These are phyloP conservation scores for Brasilioporus rufonigricans DNA, from an alignment of 768 basidiomycete species.

Conservation along the genomic window DNA sequence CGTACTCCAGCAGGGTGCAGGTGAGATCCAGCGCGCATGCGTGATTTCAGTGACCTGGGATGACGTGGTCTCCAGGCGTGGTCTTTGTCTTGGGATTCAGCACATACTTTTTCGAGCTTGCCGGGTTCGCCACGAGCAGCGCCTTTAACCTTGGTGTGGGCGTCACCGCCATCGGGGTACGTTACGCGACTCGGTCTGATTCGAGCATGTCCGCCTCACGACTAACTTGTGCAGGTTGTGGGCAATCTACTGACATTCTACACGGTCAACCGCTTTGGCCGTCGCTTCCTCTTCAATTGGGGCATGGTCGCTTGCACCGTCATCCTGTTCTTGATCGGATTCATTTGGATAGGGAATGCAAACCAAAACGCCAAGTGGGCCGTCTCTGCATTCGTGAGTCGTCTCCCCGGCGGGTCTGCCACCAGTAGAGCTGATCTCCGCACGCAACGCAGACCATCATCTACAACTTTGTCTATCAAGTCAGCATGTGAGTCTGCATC, in stretches of 20 bases:
- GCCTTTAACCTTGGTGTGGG: conserved; percentile 35
- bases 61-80: conserved; percentile 14
- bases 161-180: conserved; percentile 26
- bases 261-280: conserved; percentile 23
- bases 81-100: conserved; percentile 30
- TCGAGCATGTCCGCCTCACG: neutral
- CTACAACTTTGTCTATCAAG: conserved; percentile 31
- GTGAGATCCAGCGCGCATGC: conserved; percentile 2
- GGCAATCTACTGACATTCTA: conserved; percentile 28
- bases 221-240: conserved; percentile 10
- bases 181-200: neutral
- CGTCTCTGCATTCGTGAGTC: conserved; percentile 23
- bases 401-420: neutral
- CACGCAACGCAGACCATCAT: conserved; percentile 23
- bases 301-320: conserved; percentile 24
- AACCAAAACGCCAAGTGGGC: conserved; percentile 20
- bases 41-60: too few species aligned
- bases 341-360: conserved; percentile 22
- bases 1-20: conserved; percentile 28
- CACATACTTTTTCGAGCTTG: conserved; percentile 37
- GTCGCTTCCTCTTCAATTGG: conserved; percentile 30
- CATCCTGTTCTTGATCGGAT: conserved; percentile 27
- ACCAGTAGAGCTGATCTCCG: neutral
- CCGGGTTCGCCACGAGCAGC: conserved; percentile 26
- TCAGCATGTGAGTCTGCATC: conserved; percentile 18